phyloP scores from a whole-genome alignment of 139 green algal species.

The Chloropicon primus region DNA sequence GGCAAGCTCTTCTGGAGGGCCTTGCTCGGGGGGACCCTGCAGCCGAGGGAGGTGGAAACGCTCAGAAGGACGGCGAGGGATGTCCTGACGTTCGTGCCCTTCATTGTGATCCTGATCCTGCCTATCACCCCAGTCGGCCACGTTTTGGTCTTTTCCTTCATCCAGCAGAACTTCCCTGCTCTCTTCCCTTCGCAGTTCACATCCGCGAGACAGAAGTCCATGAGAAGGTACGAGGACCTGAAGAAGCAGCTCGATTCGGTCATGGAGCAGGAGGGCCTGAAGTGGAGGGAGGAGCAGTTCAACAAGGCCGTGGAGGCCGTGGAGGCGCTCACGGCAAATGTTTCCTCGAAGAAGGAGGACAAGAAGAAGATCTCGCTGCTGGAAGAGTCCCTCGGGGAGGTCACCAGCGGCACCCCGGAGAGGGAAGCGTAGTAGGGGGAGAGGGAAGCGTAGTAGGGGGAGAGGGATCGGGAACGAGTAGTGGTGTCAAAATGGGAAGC shows the following conservation, averaged over 20 bases:
- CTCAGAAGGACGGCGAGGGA: slow-evolving; percentile 81
- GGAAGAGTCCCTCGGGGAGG: neutral
- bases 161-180: slow-evolving; percentile 91
- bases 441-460: too few species aligned
- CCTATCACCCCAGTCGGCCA: slow-evolving; percentile 92
- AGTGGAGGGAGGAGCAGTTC: slow-evolving; percentile 56
- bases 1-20: slow-evolving; percentile 56
- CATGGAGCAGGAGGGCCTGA: slow-evolving; percentile 33
- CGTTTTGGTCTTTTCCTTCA: slow-evolving; percentile 92
- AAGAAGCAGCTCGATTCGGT: slow-evolving; percentile 44
- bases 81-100: slow-evolving; percentile 86
- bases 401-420: too few species aligned
- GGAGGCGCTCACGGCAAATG: neutral
- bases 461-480: too few species aligned
- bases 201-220: slow-evolving; percentile 62
- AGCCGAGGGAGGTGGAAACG: slow-evolving; percentile 74
- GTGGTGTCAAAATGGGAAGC: too few species aligned
- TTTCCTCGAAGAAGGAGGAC: neutral
- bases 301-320: slow-evolving; percentile 21
- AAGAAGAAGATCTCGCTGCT: neutral
- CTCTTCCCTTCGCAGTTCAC: slow-evolving; percentile 96
- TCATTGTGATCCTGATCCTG: slow-evolving; percentile 94
- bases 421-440: too few species aligned
- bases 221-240: slow-evolving; percentile 69
- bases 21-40: slow-evolving; percentile 59